Evolutionary conservation across 2,329 filamentous ascomycete genomes (phyloP).

Genomic region (Beauveria sp.): DNA sequence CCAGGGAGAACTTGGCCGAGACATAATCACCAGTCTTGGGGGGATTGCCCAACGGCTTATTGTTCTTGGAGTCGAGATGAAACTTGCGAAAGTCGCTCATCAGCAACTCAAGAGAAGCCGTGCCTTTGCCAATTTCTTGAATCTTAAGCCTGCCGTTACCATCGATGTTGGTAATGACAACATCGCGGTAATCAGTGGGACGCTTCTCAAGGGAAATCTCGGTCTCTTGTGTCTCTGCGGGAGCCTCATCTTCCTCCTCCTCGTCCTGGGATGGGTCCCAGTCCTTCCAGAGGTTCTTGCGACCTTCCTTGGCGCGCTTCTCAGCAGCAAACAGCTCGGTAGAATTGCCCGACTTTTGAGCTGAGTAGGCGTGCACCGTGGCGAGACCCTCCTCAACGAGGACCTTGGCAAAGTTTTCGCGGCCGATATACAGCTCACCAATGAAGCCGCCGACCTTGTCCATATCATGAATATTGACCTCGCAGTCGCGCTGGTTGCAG

Average conservation of each 20-base stretch:
- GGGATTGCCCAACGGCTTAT: constrained; percentile 60
- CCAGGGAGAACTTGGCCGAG: constrained; percentile 81
- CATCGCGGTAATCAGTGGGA: constrained; percentile 78
- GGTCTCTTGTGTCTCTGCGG: constrained; percentile 40
- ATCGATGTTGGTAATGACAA: constrained; percentile 87
- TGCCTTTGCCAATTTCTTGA: constrained; percentile 82
- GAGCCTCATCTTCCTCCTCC: constrained; percentile 43
- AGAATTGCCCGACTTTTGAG: constrained; percentile 88
- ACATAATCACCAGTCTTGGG: constrained; percentile 91
- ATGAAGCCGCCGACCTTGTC: constrained; percentile 99
- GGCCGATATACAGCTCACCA: constrained; percentile 84
- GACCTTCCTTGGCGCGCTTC: constrained; percentile 77
- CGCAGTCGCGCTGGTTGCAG: constrained; percentile 89
- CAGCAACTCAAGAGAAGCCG: constrained; percentile 73
- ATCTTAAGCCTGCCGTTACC: constrained; percentile 76
- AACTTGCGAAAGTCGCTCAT: constrained; percentile 90
- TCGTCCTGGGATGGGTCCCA: constrained; percentile 87
- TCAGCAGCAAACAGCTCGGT: constrained; percentile 83
- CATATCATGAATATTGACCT: constrained; percentile 88
- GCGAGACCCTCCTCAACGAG: constrained; percentile 92
- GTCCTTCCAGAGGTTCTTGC: constrained; percentile 86
- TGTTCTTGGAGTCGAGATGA: constrained; percentile 79
- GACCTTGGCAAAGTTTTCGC: constrained; percentile 90
- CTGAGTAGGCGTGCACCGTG: constrained; percentile 87
- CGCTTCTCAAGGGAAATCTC: constrained; percentile 57